Evolutionary conservation across 2,329 filamentous ascomycete genomes (phyloP), one percentile per base, ranked within the genome.

Genomic region (Arthrobotrys megalospora): DNA sequence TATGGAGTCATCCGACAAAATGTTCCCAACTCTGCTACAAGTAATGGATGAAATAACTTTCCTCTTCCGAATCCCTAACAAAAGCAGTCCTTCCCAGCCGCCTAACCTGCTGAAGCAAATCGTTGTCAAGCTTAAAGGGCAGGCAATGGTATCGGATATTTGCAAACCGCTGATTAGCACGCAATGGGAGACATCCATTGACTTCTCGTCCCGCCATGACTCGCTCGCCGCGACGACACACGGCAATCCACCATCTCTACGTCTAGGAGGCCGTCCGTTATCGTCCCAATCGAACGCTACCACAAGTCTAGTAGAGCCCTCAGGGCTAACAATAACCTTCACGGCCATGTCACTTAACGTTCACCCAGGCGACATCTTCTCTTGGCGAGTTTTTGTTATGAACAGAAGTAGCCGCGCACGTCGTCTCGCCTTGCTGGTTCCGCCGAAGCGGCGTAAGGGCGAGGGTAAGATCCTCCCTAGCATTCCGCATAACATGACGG

Each of bases 311-410:
- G 38, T 69, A 43, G 76, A 75, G 16, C 55, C 76, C 19, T 38
- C 70, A 21, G 76, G 91, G 75, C 88, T 95, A 72, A 93, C 91
- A 41, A 90, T 95, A 85, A 93, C 91, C 47, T 91, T 96, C 82
- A 89, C 88, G 5, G 90, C 88, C 0, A 91, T 91, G 11, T 70
- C 82, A 84, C 21, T 86, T 87, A 66, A 86, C 93, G 24, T 87
- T 86, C 72, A 88, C n/a, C 75, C 90, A 0, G 91, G 91, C 43
- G 87, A 92, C 53, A 86, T 90, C 62, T 94, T 96, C 83, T 86
- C 86, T 47, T 93, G 93, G 90, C 88, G 88, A 38, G 87, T 94
- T 14, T 92, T 93, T 82, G 90, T 94, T 43, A 91, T 93, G 80
- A 96, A 95, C 83, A 89, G 91, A 60, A 89, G 88, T 55, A 85